phyloP scores from a whole-genome alignment of 768 basidiomycete genomes.

The Clitopilus passeckerianus region DNA sequence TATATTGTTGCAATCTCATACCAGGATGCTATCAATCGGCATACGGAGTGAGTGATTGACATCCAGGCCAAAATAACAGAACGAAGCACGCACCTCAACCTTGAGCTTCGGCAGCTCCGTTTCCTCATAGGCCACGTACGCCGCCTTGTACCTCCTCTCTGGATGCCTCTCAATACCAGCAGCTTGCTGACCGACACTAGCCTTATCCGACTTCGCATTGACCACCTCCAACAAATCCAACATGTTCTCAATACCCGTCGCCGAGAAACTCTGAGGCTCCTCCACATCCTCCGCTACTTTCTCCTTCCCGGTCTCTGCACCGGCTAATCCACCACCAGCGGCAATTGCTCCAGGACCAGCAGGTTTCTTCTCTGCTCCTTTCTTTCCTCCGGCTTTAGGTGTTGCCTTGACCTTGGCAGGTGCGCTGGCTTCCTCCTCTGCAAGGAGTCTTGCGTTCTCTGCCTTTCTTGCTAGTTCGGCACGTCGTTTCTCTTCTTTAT shows the following conservation, averaged over 20 bases:
- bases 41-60: slow-evolving; percentile 5
- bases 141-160: slow-evolving; percentile 73
- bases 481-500: slow-evolving; percentile 75
- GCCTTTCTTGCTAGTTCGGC: slow-evolving; percentile 84
- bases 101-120: slow-evolving; percentile 76
- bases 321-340: slow-evolving; percentile 52
- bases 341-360: slow-evolving; percentile 85
- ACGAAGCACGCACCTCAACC: slow-evolving; percentile 50
- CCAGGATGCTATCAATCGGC: slow-evolving; percentile 66
- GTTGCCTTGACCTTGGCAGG: slow-evolving; percentile 57
- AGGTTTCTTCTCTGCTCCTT: slow-evolving; percentile 41
- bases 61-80: not conserved
- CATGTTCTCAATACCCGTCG: slow-evolving; percentile 89
- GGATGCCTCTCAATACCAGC: slow-evolving; percentile 87
- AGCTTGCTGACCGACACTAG: slow-evolving; percentile 82
- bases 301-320: slow-evolving; percentile 15
- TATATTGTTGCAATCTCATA: slow-evolving; percentile 86
- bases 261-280: slow-evolving; percentile 46
- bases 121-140: slow-evolving; percentile 90
- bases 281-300: slow-evolving; percentile 37
- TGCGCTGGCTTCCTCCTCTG: slow-evolving; percentile 75
- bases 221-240: slow-evolving; percentile 86
- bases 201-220: slow-evolving; percentile 91
- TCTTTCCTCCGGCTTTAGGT: slow-evolving; percentile 58
- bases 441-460: slow-evolving; percentile 78